Evolutionary conservation across 441 rosid species (phyloP).

Genomic region (Monsonia emarginata): DNA sequence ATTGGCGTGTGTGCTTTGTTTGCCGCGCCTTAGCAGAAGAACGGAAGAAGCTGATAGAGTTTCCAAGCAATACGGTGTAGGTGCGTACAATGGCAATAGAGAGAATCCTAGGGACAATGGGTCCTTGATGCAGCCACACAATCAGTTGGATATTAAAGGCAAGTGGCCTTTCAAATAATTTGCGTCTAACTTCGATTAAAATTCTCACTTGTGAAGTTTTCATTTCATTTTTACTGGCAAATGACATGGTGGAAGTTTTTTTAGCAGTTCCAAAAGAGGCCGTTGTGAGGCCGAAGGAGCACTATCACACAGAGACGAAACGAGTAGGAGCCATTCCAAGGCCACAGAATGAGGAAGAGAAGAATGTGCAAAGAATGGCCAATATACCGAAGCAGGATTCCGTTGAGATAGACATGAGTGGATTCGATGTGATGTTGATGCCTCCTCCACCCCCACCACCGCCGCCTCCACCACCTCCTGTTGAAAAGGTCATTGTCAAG

Average conservation of each 20-base stretch:
- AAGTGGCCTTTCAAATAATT: constrained; percentile 15
- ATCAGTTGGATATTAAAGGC: constrained; percentile 43
- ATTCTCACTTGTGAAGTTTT: constrained; percentile 12
- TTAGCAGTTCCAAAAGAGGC: constrained; percentile 37
- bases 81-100: constrained; percentile 16
- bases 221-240: not conserved
- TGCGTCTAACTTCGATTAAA: not conserved
- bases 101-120: constrained; percentile 30
- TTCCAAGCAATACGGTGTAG: constrained; percentile 26
- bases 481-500: constrained; percentile 31
- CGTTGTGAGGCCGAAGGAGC: constrained; percentile 28
- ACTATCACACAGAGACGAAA: constrained; percentile 28
- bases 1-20: constrained; percentile 32
- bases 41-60: constrained; percentile 19
- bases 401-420: constrained; percentile 22
- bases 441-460: constrained; percentile 23
- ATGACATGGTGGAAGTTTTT: constrained; percentile 6
- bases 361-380: constrained; percentile 22
- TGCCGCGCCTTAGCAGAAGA: constrained; percentile 37
- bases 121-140: constrained; percentile 23
- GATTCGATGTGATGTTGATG: constrained; percentile 12
- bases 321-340: constrained; percentile 25
- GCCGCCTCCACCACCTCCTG: constrained; percentile 31
- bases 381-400: constrained; percentile 20
- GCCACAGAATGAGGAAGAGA: constrained; percentile 28